Conservation (phyloP, 192 early-diverging fungal species). For the Podila clonocystis region DNA sequence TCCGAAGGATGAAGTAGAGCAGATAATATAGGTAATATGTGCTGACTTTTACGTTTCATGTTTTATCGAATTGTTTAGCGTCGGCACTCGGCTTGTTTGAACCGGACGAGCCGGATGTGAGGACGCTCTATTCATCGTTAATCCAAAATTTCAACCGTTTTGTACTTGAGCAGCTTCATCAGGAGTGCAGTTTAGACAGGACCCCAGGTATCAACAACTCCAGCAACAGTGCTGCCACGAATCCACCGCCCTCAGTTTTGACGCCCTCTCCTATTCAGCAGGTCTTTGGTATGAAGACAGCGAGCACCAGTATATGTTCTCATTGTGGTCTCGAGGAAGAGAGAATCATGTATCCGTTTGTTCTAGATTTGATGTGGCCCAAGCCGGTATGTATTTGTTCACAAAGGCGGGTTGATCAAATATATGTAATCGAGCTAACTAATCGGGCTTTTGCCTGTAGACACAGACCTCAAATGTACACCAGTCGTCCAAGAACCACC, state of each 20-base stretch:
- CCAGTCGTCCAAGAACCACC: constrained; percentile 41
- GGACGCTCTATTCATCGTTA: constrained; percentile 72
- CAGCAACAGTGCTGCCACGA: constrained; percentile 11
- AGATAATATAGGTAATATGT: neutral
- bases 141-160: constrained; percentile 93
- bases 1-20: neutral
- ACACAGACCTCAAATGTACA: constrained; percentile 23
- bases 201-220: constrained; percentile 27
- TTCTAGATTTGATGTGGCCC: constrained; percentile 86
- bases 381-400: constrained; percentile 55
- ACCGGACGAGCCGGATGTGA: constrained; percentile 72
- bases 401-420: neutral
- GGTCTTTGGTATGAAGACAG: constrained; percentile 73
- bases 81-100: constrained; percentile 89
- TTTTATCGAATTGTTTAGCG: constrained; percentile 54
- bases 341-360: constrained; percentile 78
- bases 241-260: constrained; percentile 11
- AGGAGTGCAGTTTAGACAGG: constrained; percentile 66
- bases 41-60: neutral
- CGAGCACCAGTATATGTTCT: constrained; percentile 71
- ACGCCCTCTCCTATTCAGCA: constrained; percentile 68
- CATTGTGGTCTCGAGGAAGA: constrained; percentile 68
- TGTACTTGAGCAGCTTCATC: constrained; percentile 89
- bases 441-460: neutral
- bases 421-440: neutral